These are phyloP conservation scores for Lepraria neglecta DNA, from an alignment of 495 filamentous ascomycete genomes.

Conservation along the genomic window DNA sequence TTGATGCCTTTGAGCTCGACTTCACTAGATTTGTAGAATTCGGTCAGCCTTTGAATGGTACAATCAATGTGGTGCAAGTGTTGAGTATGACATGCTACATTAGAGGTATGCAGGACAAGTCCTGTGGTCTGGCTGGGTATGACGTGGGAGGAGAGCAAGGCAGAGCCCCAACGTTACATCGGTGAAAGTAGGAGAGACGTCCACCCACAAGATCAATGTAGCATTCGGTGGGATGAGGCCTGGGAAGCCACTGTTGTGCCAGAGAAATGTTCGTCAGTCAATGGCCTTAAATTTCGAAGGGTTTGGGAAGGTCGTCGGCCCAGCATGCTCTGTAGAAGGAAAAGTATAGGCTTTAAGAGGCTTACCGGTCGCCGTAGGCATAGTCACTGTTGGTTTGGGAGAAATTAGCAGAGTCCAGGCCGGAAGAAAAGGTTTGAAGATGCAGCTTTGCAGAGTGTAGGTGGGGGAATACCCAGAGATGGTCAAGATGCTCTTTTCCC, in stretches of 20 bases:
- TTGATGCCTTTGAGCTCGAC: slow-evolving; percentile 43
- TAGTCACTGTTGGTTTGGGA: slow-evolving; percentile 52
- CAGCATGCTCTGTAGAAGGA: neutral
- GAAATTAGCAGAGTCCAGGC: slow-evolving; percentile 27
- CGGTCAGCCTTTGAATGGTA: slow-evolving; percentile 13
- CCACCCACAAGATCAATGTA: slow-evolving; percentile 47
- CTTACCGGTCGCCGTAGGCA: slow-evolving; percentile 70
- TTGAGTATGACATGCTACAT: neutral
- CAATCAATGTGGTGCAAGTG: too few relatives aligned
- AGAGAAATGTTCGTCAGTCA: slow-evolving; percentile 22
- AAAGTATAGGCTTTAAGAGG: slow-evolving; percentile 13
- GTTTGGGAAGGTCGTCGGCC: neutral
- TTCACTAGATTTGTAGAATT: slow-evolving; percentile 31
- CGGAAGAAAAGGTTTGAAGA: neutral
- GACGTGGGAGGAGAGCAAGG: slow-evolving; percentile 1
- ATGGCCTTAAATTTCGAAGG: neutral
- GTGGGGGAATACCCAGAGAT: slow-evolving; percentile 59
- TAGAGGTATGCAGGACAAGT: neutral
- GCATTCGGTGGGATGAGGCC: slow-evolving; percentile 51
- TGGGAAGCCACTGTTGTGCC: slow-evolving; percentile 52
- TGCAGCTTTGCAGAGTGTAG: neutral
- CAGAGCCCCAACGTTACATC: slow-evolving; percentile 13
- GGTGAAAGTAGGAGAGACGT: neutral
- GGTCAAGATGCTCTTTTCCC: slow-evolving; percentile 71
- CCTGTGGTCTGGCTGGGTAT: neutral